phyloP scores from a whole-genome alignment of 495 filamentous ascomycete genomes.

The Cercophora newfieldiana region DNA sequence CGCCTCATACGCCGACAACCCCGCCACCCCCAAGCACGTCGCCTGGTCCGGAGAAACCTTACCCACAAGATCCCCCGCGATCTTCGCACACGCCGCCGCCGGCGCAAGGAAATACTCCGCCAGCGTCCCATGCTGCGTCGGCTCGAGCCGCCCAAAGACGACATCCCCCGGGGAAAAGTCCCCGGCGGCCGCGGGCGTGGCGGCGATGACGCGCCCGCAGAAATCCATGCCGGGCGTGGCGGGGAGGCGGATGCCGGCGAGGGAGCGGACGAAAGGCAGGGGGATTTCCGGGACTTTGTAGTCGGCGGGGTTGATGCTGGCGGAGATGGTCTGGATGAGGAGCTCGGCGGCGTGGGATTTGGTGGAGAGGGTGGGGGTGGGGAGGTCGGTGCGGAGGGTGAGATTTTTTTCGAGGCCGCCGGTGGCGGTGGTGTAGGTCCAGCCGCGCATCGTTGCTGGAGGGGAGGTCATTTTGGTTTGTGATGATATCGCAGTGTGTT shows the following conservation, averaged over 20 bases:
- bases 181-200: constrained; percentile 33
- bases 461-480: not conserved
- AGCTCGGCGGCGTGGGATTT: constrained; percentile 42
- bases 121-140: constrained; percentile 51
- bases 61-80: constrained; percentile 51
- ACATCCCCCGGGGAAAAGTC: constrained; percentile 50
- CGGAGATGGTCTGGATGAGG: constrained; percentile 58
- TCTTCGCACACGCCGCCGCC: constrained; percentile 27
- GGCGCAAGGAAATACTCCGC: constrained; percentile 52
- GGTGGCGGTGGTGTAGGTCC: constrained; percentile 56
- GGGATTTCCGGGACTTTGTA: constrained; percentile 64
- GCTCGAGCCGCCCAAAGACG: constrained; percentile 55
- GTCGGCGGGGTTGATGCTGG: constrained; percentile 68
- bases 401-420: constrained; percentile 60
- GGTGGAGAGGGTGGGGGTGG: constrained; percentile 41
- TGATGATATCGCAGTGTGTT: not conserved
- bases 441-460: constrained; percentile 58
- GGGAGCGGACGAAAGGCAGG: constrained; percentile 39
- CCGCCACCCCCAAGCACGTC: constrained; percentile 56
- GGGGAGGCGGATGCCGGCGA: constrained; percentile 41
- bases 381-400: constrained; percentile 43
- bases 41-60: constrained; percentile 46
- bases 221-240: constrained; percentile 66
- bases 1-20: constrained; percentile 59
- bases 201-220: constrained; percentile 55